Base-by-base conservation (phyloP, 2,329 filamentous ascomycete species). In the Fusarium abutilonis region DNA sequence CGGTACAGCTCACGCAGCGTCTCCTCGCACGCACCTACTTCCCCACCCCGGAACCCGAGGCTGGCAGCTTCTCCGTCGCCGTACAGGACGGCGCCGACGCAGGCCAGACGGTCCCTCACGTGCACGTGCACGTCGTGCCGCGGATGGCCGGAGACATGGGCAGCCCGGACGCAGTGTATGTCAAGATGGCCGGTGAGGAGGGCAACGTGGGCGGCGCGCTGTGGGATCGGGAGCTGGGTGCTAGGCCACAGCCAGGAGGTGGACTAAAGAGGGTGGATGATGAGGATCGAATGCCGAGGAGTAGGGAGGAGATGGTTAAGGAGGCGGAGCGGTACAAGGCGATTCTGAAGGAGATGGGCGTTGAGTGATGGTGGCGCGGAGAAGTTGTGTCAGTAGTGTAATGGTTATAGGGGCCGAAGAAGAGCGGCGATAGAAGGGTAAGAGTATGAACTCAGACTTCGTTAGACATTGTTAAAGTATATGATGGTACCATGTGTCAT, bases 121-220 rank as follows among this genome's bases (percentile, higher is more conserved):
- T 97, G 13, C 95, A 99, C 78, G 90, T 93, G 23, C 95, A 99
- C 78, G 85, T 97, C 44, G 94, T 97, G 50, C 93, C 93, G 17
- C 81, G 93, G 32, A 80, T 80, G 56, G 80, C 78, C 55, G 83
- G 87, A 35, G 82, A 87, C 73, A 82, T 74, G 73, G 79, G 69
- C 29, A 72, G 58, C 49, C 73, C 74, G 6, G 93, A 97, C 76
- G 86, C 85, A 58, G 84, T 99, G 47, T 98, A 99, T 77, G 86
- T 87, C 62, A 83, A 87, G 78, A 84, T 99, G 81, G 92, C 96
- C 70, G 85, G 85, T 26, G 91, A 96, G 76, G 89, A 92, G 64
- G 94, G 93, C 1, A 90, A 98, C 77, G 80, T 98, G 13, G 90
- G 89, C 6, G 85, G 83, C 34, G 88, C 88, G 50, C 80, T 93